Evolutionary conservation across 1,139 yeast species (phyloP), one percentile per base, ranked within the genome.

Genomic region (Torulaspora globosa): DNA sequence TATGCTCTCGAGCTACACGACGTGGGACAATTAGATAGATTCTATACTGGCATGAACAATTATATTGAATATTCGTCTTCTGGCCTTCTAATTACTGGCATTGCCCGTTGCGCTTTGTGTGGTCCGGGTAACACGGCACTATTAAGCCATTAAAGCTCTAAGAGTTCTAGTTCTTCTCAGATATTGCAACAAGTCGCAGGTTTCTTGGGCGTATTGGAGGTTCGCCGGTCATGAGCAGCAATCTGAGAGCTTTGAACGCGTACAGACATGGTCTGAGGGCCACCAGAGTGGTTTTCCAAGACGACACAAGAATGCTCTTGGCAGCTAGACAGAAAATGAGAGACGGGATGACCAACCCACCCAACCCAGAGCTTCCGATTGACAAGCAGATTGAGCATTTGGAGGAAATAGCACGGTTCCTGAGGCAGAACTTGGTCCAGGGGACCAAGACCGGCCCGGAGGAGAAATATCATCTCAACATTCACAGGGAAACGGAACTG

Each of bases 401-500:
- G 52, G 76, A 81, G 46, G 94, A 83, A 29, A 83, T 90, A 24
- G 80, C 90, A 3, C 63, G 65, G 42, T 82, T 89, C 54, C 71
- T 92, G 51, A 71, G 78, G 41, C 71, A 74, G 49, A 90, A 92
- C 65, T 73, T 92, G 16, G 97, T 92, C 2, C 98, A 92, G 67
- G 98, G 96, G 3, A 74, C 71, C 58, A 74, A 74, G 42, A 71
- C 68, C 0, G 74, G 72, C 21, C 74, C 70, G 5, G 74, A 74
- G 52, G 68, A 58, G 5, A 57, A 54, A 28, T 74, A 69, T 50
- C 58, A 57, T 47, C 70, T 89, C 58, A 82, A 84, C 53, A 82
- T 92, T 57, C 96, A 88, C 62, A 70, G 79, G 43, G 79, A 84
- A 43, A 86, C 95, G 0, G 97, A 92, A 66, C 72, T 90, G 44